A percentile compares a stretch with the other conserved stretches of the same genome.
phyloP scores from a whole-genome alignment of 192 early-diverging fungal species.

The Backusella westeae region DNA sequence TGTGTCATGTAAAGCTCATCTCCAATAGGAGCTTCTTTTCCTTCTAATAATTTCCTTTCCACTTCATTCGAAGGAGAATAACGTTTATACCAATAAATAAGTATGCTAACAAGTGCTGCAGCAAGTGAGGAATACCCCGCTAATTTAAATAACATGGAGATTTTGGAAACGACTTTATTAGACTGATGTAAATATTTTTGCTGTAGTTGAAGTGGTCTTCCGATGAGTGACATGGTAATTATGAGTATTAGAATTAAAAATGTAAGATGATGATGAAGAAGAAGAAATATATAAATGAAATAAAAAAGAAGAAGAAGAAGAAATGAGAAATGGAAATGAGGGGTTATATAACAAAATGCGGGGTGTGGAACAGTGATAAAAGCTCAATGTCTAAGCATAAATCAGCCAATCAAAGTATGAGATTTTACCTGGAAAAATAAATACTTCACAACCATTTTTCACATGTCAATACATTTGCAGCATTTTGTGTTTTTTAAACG shows the following conservation, averaged over 20 bases:
- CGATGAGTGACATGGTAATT: neutral
- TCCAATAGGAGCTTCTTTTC: neutral
- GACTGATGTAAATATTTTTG: conserved; percentile 1
- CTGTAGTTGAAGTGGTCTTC: neutral
- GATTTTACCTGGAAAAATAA: neutral
- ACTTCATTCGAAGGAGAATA: neutral
- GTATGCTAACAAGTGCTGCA: conserved; percentile 19
- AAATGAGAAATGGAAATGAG: conserved; percentile 3
- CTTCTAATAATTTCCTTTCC: neutral
- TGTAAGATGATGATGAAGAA: neutral
- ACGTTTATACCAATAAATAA: conserved; percentile 18
- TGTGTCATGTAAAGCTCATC: neutral
- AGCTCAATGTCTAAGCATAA: neutral
- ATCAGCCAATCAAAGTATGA: neutral
- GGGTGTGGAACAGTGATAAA: neutral
- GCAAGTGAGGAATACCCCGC: conserved; percentile 31
- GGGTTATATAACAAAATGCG: neutral
- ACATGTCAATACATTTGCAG: conserved; percentile 9
- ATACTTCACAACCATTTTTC: neutral
- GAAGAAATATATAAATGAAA: neutral
- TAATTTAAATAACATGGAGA: conserved; percentile 20
- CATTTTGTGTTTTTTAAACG: neutral
- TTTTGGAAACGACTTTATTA: conserved; percentile 11
- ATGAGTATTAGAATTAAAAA: neutral
- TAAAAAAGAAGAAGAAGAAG: neutral